phyloP scores from a whole-genome alignment of 2,329 filamentous ascomycete species.

The Tolypocladium inflatum region DNA sequence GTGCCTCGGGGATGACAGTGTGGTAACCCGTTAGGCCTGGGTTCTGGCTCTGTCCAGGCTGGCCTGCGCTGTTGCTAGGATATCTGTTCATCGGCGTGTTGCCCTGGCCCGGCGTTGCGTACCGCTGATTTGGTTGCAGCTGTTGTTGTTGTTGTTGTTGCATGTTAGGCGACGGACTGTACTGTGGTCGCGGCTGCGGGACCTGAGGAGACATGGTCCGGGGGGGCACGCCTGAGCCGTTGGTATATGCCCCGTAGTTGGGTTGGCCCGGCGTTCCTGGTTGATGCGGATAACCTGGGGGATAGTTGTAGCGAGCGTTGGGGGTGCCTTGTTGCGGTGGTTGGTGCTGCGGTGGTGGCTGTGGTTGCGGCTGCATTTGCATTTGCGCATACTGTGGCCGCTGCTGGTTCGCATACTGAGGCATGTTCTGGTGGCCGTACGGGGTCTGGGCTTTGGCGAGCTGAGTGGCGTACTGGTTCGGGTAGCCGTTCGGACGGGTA shows the following conservation, averaged over 20 bases:
- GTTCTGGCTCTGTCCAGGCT: slow-evolving; percentile 21
- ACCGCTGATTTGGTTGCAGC: slow-evolving; percentile 16
- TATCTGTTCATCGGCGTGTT: slow-evolving; percentile 21
- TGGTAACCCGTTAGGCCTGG: slow-evolving; percentile 35
- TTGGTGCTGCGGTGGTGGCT: neutral
- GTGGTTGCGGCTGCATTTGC: slow-evolving; percentile 9
- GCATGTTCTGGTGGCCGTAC: slow-evolving; percentile 41
- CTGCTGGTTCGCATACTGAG: slow-evolving; percentile 36
- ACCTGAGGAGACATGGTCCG: slow-evolving; percentile 37
- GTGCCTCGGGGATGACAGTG: slow-evolving; percentile 38
- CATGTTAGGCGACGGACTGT: slow-evolving; percentile 29
- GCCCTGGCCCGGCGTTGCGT: slow-evolving; percentile 18
- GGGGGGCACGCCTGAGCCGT: slow-evolving; percentile 31
- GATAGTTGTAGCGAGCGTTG: slow-evolving; percentile 32
- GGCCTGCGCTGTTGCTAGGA: slow-evolving; percentile 20
- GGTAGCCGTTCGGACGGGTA: slow-evolving; percentile 38
- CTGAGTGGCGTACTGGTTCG: slow-evolving; percentile 36
- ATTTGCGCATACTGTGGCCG: slow-evolving; percentile 33
- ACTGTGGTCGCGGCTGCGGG: slow-evolving; percentile 22
- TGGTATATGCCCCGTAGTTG: slow-evolving; percentile 28
- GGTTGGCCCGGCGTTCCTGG: slow-evolving; percentile 25
- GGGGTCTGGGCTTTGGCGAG: slow-evolving; percentile 42
- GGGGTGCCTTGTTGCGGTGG: slow-evolving; percentile 27
- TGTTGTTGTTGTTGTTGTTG: slow-evolving; percentile 11
- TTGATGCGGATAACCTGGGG: slow-evolving; percentile 27